Conservation (phyloP, 169 alveolate species). For the Eimeria praecox region DNA sequence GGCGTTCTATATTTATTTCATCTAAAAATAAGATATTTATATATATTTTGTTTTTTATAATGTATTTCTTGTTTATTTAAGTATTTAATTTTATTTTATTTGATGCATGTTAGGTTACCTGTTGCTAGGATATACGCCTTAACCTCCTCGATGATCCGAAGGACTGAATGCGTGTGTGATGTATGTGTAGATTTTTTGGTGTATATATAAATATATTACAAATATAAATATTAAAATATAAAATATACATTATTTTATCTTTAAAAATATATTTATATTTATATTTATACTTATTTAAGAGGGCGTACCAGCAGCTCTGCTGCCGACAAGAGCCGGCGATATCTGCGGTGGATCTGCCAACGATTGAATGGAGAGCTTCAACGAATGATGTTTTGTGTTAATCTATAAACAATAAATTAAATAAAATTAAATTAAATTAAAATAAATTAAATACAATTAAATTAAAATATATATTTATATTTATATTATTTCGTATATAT, state of each 20-base stretch:
- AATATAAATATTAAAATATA: neutral
- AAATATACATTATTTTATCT: neutral
- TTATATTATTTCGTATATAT: neutral
- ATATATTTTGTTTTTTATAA: neutral
- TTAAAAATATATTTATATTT: neutral
- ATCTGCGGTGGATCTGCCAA: slow-evolving; percentile 47
- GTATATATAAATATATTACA: too few relatives aligned
- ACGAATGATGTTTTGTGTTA: slow-evolving; percentile 19
- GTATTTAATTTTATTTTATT: neutral
- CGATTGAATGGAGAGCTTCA: slow-evolving; percentile 33
- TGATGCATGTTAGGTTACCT: neutral
- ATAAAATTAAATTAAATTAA: too few relatives aligned
- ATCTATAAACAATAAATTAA: neutral
- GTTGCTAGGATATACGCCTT: slow-evolving; percentile 60
- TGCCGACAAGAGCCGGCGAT: slow-evolving; percentile 16
- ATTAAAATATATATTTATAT: neutral
- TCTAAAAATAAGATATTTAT: neutral
- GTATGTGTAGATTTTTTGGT: too few relatives aligned
- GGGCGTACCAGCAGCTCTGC: slow-evolving; percentile 19
- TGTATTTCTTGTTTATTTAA: neutral
- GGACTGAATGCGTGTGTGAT: too few relatives aligned
- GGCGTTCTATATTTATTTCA: neutral
- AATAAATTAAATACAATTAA: too few relatives aligned
- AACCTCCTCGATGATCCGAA: slow-evolving; percentile 51
- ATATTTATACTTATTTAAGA: neutral